A percentile compares a stretch with the other conserved stretches of the same genome.
phyloP scores from a whole-genome alignment of 306 rosid species.

The Morella rubra region DNA sequence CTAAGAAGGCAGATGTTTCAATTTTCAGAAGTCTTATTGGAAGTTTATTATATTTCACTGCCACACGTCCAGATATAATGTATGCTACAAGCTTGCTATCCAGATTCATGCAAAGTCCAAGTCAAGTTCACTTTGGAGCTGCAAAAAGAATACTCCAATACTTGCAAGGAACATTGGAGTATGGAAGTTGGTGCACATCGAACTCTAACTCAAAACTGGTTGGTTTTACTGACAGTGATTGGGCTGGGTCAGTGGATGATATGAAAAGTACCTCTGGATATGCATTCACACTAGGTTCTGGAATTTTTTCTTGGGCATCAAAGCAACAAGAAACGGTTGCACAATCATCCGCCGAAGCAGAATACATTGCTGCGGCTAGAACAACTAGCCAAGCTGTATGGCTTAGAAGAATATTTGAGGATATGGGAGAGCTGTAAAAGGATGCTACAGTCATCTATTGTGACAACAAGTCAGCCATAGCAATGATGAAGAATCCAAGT shows the following conservation, averaged over 20 bases:
- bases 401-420: conserved; percentile 1
- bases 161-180: background rate
- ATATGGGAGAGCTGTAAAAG: background rate
- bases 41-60: background rate
- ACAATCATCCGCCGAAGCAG: background rate
- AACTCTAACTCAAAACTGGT: background rate
- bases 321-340: background rate
- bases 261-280: background rate
- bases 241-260: conserved; percentile 7
- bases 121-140: conserved; percentile 9
- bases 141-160: conserved; percentile 12
- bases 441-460: background rate
- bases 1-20: background rate
- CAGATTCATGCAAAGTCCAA: conserved; percentile 12
- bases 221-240: background rate
- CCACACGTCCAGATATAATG: conserved; percentile 1
- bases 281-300: background rate
- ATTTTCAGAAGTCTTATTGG: background rate
- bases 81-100: conserved; percentile 13
- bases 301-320: background rate
- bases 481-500: background rate
- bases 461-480: background rate
- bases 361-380: background rate
- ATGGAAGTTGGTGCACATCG: background rate
- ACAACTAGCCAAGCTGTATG: background rate